Conservation (phyloP, 139 green algal genomes). For the Closterium sp. region DNA sequence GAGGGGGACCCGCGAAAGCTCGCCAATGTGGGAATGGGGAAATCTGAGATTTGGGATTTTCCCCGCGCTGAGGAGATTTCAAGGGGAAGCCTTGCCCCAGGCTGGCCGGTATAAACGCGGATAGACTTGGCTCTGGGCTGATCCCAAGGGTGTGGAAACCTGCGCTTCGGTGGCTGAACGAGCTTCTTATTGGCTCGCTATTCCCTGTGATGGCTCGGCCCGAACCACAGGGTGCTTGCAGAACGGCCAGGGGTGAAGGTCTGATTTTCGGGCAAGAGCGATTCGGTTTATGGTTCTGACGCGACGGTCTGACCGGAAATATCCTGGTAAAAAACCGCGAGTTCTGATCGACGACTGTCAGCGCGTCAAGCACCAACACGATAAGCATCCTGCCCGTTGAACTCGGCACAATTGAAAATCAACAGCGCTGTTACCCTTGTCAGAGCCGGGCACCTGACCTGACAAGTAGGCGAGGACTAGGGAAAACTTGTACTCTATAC, state of each 20-base stretch:
- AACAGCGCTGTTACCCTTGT: no score
- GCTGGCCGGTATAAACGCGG: no score
- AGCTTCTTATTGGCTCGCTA: not conserved
- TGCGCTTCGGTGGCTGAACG: no score
- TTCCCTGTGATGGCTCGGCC: not conserved
- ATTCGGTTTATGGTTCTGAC: no score
- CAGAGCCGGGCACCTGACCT: not conserved
- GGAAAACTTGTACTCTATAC: no score
- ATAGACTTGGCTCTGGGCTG: not conserved
- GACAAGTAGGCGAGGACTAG: not conserved
- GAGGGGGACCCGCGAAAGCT: not conserved
- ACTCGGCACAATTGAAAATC: not conserved
- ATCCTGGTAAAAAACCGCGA: no score
- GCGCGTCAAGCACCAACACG: not conserved
- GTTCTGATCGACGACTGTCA: not conserved
- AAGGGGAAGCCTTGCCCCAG: no score
- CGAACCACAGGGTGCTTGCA: not conserved
- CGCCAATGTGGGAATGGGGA: no score
- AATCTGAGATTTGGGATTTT: no score
- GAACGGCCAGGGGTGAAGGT: not conserved
- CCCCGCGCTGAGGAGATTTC: no score
- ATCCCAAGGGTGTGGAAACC: not conserved
- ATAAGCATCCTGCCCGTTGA: not conserved
- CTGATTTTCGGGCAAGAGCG: not conserved
- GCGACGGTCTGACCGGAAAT: no score